These are phyloP conservation scores for Moringa oleifera DNA, from an alignment of 345 rosid species.

Conservation along the genomic window DNA sequence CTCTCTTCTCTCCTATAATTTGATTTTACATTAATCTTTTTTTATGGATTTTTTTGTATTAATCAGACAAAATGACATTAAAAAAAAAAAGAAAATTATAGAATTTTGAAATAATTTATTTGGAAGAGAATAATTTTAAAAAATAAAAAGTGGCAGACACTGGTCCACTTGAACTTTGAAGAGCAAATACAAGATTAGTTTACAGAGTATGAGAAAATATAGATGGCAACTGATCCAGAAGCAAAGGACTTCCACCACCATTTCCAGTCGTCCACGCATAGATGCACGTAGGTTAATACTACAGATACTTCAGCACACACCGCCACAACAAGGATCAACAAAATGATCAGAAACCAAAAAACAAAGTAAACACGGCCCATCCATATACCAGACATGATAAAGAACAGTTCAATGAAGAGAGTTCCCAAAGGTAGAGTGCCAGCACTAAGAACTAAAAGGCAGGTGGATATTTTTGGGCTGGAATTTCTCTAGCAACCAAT, in stretches of 20 bases:
- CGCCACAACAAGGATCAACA: conserved; percentile 57
- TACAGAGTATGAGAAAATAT: conserved; percentile 60
- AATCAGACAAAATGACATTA: too few species aligned
- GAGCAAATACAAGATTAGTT: conserved; percentile 65
- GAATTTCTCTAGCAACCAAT: too few species aligned
- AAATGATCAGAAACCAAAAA: conserved; percentile 56
- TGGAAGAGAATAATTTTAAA: too few species aligned
- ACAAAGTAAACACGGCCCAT: conserved; percentile 74
- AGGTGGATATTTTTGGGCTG: conserved; percentile 71
- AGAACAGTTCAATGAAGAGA: conserved; percentile 75
- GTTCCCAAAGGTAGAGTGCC: conserved; percentile 76
- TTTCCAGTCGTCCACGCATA: conserved; percentile 67
- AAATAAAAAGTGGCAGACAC: too few species aligned
- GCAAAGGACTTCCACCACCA: conserved; percentile 89
- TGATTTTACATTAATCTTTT: too few species aligned
- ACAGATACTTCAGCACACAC: conserved; percentile 72
- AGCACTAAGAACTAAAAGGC: conserved; percentile 69
- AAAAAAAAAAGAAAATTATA: too few species aligned
- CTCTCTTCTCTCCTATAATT: too few species aligned
- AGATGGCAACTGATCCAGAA: conserved; percentile 67
- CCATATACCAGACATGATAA: conserved; percentile 77
- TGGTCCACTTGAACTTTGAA: conserved; percentile 60
- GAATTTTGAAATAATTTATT: too few species aligned
- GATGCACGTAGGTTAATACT: conserved; percentile 71
- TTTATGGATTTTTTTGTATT: too few species aligned